Percentiles rank a stretch among this genome's conserved stretches.
Evolutionary conservation across 140 eudicot species (phyloP).

Genomic region (Stevia rebaudiana): DNA sequence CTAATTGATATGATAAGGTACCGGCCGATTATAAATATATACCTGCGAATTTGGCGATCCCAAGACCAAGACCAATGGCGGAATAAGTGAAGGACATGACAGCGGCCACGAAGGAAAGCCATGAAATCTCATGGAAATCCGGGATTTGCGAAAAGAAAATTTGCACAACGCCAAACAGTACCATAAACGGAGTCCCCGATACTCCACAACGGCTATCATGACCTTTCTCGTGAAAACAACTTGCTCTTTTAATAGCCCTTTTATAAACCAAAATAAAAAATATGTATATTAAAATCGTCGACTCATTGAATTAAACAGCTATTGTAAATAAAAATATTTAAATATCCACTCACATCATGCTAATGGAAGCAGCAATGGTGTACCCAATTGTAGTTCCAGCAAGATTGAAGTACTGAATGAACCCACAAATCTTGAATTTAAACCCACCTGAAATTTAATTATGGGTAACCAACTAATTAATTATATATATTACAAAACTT

Average conservation of each 20-base stretch:
- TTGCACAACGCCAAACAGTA: slow-evolving; percentile 43
- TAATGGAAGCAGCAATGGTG: slow-evolving; percentile 62
- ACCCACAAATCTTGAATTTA: slow-evolving; percentile 43
- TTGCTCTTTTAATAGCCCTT: slow-evolving; percentile 58
- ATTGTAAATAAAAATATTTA: not conserved
- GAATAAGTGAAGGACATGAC: slow-evolving; percentile 72
- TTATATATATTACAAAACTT: not conserved
- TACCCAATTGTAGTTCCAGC: slow-evolving; percentile 63
- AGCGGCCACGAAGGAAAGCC: slow-evolving; percentile 59
- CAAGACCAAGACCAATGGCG: slow-evolving; percentile 53
- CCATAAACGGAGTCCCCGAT: slow-evolving; percentile 53
- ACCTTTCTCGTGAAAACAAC: slow-evolving; percentile 47
- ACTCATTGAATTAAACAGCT: not conserved
- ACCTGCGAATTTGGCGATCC: slow-evolving; percentile 50
- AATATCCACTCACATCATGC: slow-evolving; percentile 66
- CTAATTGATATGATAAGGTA: no score
- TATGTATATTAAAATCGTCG: no score
- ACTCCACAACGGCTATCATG: slow-evolving; percentile 34
- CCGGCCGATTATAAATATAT: no score
- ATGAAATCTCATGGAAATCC: slow-evolving; percentile 51
- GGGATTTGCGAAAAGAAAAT: slow-evolving; percentile 59
- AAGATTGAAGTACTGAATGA: slow-evolving; percentile 44
- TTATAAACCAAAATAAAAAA: not conserved
- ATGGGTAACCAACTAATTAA: not conserved
- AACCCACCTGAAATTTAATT: slow-evolving; percentile 58